phyloP scores from a whole-genome alignment of 371 early-diverging fungal genomes.

The Saksenaea oblongispora region DNA sequence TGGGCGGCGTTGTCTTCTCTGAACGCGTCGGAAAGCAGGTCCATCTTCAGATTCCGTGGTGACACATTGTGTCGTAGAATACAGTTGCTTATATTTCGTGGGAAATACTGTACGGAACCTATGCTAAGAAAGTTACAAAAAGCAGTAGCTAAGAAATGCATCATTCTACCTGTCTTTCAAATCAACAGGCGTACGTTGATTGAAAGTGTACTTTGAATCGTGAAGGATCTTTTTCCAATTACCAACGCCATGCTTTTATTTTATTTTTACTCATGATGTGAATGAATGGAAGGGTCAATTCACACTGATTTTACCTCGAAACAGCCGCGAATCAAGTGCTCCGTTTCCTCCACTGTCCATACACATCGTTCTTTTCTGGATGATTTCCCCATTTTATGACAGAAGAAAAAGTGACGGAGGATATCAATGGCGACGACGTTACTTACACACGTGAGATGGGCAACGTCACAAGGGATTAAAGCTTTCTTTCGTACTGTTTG shows the following conservation, averaged over 20 bases:
- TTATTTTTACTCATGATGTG: neutral
- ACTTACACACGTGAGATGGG: neutral
- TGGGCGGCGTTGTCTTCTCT: conserved; percentile 8
- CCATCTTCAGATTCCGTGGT: neutral
- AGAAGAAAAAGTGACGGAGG: too few relatives aligned
- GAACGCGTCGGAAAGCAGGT: neutral
- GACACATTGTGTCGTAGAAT: conserved; percentile 7
- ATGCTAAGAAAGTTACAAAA: neutral
- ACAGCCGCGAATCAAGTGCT: conserved; percentile 2
- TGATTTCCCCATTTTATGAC: neutral
- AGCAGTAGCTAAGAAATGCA: neutral
- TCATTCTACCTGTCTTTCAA: conserved; percentile 13
- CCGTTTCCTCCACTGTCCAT: conserved; percentile 8
- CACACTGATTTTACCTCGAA: neutral
- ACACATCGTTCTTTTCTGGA: neutral
- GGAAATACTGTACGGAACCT: conserved; percentile 18
- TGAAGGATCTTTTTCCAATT: conserved; percentile 16
- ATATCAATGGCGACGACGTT: neutral
- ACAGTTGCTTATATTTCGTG: conserved; percentile 13
- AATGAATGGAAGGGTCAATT: neutral
- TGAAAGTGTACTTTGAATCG: conserved; percentile 10
- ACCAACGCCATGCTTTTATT: conserved; percentile 16
- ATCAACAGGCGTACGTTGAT: conserved; percentile 12
- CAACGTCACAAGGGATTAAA: neutral
- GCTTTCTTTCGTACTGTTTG: too few relatives aligned